Conservation (phyloP, 768 basidiomycete genomes). For the Nidularia sp. region DNA sequence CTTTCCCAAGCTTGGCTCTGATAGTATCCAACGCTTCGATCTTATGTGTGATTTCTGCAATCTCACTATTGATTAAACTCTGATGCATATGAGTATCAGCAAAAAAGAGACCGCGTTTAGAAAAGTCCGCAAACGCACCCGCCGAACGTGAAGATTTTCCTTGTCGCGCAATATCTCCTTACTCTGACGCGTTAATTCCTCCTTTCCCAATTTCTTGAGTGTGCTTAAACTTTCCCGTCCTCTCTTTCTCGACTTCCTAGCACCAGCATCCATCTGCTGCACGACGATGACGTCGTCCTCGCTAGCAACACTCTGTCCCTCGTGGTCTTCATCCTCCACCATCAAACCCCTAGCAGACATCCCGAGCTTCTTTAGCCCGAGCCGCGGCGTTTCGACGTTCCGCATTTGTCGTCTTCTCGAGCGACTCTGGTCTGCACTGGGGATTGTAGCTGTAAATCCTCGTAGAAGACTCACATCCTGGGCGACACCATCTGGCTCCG, state of each 20-base stretch:
- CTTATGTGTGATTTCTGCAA: constrained; percentile 85
- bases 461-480: constrained; percentile 76
- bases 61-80: constrained; percentile 85
- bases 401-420: constrained; percentile 75
- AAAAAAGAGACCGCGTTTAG: too few species aligned
- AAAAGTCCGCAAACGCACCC: constrained; percentile 64
- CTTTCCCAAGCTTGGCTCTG: constrained; percentile 72
- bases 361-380: constrained; percentile 79
- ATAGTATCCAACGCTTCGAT: constrained; percentile 83
- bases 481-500: constrained; percentile 68
- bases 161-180: constrained; percentile 88
- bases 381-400: constrained; percentile 68
- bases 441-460: constrained; percentile 94
- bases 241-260: constrained; percentile 42
- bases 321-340: constrained; percentile 50
- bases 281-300: constrained; percentile 77
- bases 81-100: too few species aligned
- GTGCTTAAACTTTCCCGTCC: constrained; percentile 67
- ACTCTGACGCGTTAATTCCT: constrained; percentile 80
- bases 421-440: constrained; percentile 79
- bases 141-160: constrained; percentile 85
- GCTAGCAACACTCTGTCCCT: constrained; percentile 60
- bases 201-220: constrained; percentile 70
- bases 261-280: constrained; percentile 29
- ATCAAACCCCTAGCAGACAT: constrained; percentile 75